Conservation (phyloP, 106 monocot genomes). For the Narthecium ossifragum region DNA sequence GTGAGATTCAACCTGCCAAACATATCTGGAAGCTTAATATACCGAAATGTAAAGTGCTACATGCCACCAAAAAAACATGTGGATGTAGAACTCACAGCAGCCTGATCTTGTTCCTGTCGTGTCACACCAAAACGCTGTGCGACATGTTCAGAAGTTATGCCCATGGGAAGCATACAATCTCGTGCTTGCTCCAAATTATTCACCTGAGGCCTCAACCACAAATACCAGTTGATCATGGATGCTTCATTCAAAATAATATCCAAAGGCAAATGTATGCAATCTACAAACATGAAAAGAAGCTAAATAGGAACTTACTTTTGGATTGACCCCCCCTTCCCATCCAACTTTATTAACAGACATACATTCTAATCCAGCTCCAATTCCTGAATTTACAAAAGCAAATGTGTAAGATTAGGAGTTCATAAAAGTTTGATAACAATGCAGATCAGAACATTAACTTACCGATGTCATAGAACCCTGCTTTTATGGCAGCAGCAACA, state of each 20-base stretch:
- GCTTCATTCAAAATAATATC: too few relatives aligned
- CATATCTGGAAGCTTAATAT: slow-evolving; percentile 1
- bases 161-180: slow-evolving; percentile 88
- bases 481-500: slow-evolving; percentile 67
- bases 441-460: not conserved
- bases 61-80: not conserved
- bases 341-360: slow-evolving; percentile 38
- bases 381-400: slow-evolving; percentile 28
- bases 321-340: slow-evolving; percentile 34
- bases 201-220: slow-evolving; percentile 31
- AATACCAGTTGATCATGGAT: too few relatives aligned
- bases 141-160: slow-evolving; percentile 89
- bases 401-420: not conserved
- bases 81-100: slow-evolving; percentile 58
- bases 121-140: slow-evolving; percentile 68
- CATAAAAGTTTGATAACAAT: not conserved
- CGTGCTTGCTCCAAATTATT: slow-evolving; percentile 52
- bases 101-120: slow-evolving; percentile 77
- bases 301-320: slow-evolving; percentile 33
- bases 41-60: not conserved
- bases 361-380: slow-evolving; percentile 72
- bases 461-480: slow-evolving; percentile 65
- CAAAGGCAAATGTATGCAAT: not conserved
- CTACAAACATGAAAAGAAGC: not conserved
- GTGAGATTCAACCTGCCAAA: slow-evolving; percentile 77